A percentile compares a stretch with the other conserved stretches of the same genome.
Evolutionary conservation across 148 eudicot species (phyloP).

Genomic region (Chenopodium album): DNA sequence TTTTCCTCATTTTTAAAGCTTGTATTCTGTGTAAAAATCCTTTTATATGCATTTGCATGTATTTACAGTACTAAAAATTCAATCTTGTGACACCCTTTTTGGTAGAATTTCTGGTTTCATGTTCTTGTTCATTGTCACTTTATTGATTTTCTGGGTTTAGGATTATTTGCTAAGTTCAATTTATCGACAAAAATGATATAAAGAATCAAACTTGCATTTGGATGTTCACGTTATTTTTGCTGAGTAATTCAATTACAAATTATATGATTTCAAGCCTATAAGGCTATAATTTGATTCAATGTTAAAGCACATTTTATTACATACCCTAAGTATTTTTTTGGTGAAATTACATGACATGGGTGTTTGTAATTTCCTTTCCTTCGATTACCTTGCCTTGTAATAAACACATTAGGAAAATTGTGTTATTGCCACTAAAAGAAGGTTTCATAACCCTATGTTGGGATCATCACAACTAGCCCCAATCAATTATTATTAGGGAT

Average conservation of each 20-base stretch:
- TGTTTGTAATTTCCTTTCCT: too few relatives aligned
- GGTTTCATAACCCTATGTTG: not conserved
- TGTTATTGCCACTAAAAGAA: not conserved
- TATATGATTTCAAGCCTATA: not conserved
- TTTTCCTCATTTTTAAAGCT: not conserved
- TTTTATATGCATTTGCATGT: not conserved
- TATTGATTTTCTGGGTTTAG: not conserved
- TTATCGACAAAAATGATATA: not conserved
- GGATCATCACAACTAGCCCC: not conserved
- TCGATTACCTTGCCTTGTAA: not conserved
- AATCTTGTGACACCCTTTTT: not conserved
- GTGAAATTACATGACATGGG: not conserved
- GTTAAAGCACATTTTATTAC: not conserved
- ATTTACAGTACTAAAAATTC: not conserved
- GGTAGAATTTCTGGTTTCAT: not conserved
- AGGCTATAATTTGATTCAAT: not conserved
- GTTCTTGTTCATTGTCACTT: not conserved
- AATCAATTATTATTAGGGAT: not conserved
- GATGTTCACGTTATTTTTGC: not conserved
- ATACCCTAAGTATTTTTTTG: not conserved
- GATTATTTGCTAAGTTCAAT: not conserved
- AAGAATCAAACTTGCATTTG: not conserved
- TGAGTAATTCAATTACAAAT: not conserved
- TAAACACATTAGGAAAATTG: not conserved
- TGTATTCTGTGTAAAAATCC: not conserved